Conservation (phyloP, 1,284 basidiomycete species). For the Phellinidium pouzarii region DNA sequence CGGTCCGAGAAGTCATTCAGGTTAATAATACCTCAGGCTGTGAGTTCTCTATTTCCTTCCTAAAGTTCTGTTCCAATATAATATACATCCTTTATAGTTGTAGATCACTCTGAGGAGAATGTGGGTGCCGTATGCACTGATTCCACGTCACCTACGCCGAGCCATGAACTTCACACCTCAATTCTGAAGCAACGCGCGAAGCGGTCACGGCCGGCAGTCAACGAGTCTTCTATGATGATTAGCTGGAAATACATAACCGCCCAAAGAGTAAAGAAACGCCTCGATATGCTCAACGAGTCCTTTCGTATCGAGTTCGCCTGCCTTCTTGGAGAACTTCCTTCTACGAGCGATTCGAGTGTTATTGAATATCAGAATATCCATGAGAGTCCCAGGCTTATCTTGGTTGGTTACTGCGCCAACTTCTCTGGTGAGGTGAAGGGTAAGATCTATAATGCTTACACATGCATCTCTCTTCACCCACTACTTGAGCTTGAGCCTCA, state of each 20-base stretch:
- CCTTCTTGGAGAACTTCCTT: background rate
- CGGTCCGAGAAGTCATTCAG: background rate
- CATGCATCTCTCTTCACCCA: background rate
- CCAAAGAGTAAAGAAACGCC: background rate
- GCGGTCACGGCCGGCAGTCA: background rate
- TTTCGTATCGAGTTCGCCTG: slow-evolving; percentile 1
- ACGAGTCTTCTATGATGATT: background rate
- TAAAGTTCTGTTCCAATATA: no score
- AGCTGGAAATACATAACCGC: slow-evolving; percentile 1
- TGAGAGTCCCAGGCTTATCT: background rate
- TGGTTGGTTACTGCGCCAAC: background rate
- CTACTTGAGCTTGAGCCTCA: background rate
- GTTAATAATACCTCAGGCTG: background rate
- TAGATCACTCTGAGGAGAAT: background rate
- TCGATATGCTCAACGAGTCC: background rate
- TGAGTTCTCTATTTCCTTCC: no score
- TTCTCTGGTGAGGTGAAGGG: background rate
- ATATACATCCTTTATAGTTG: no score
- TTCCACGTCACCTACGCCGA: background rate
- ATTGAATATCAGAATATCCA: background rate
- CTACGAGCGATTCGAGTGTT: background rate
- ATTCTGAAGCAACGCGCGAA: slow-evolving; percentile 1
- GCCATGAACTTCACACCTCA: background rate
- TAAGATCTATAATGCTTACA: background rate
- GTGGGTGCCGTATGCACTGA: background rate